Conservation (phyloP, 164 flowering plant species). For the Vitis vinifera region ASM3070453v1 NC_081821.1:7160001-7160500, state of each 20-base stretch:
- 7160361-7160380: constrained; percentile 4
- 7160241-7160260: too few species aligned
- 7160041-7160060: background rate
- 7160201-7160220: constrained; percentile 1
- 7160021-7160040: background rate
- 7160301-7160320: constrained; percentile 1
- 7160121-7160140: background rate
- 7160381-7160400: constrained; percentile 8
- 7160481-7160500: background rate
- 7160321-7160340: background rate
- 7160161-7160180: background rate
- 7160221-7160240: background rate
- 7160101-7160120: background rate
- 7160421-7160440: constrained; percentile 12
- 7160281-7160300: background rate
- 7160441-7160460: constrained; percentile 30
- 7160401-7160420: background rate
- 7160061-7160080: background rate
- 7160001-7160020: background rate
- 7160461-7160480: constrained; percentile 18
- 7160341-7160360: too few species aligned
- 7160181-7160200: background rate
- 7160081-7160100: background rate
- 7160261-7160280: too few species aligned
- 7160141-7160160: background rate